Base-by-base conservation (phyloP, 495 filamentous ascomycete genomes). In the Penicillium manginii region DNA sequence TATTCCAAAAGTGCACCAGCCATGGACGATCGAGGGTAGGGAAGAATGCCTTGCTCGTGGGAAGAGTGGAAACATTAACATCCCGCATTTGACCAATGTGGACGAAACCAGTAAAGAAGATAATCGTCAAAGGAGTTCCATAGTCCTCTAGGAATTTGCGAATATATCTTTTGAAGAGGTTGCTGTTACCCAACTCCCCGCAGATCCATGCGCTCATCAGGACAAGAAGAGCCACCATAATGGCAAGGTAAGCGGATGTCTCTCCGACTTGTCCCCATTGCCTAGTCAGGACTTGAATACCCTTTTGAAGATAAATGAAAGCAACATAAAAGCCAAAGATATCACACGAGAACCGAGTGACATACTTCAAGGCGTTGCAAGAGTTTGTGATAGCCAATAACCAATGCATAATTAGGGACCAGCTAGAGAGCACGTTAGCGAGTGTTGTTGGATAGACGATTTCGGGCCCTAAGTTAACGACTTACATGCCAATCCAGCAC, bases 261-360 rank as follows among this genome's bases (percentile, higher is more conserved):
- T 85, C 84, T 17, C 79, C 81, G 3, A 70, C 69, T 14, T 62
- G 53, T 26, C 72, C 79, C 79, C 81, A 85, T 71, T 86, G 83
- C 3, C 86, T 80, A 55, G 86, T 86, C 1, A 94, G 77, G 29
- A 93, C 88, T 66, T 93, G 90, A 55, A 93, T 84, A 6, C 90
- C 90, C 68, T 92, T 93, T 59, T 93, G 89, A 14, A 94, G 78
- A 66, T 94, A 94, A 68, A 93, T 91, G 67, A 88, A 90, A 48
- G 89, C 90, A 43, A 94, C 91, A 68, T 94, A 94, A 69, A 93
- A 92, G 5, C 90, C 91, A 65, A 94, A 93, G 61, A 90, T 91
- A 65, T 94, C 91, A 67, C 91, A 92, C 40, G 89, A 89, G 66
- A 94, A 94, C 10, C 89, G 82, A 10, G 91, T 93, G 21, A 94